Conservation (phyloP, 306 rosid genomes). For the Inga laurina region DNA sequence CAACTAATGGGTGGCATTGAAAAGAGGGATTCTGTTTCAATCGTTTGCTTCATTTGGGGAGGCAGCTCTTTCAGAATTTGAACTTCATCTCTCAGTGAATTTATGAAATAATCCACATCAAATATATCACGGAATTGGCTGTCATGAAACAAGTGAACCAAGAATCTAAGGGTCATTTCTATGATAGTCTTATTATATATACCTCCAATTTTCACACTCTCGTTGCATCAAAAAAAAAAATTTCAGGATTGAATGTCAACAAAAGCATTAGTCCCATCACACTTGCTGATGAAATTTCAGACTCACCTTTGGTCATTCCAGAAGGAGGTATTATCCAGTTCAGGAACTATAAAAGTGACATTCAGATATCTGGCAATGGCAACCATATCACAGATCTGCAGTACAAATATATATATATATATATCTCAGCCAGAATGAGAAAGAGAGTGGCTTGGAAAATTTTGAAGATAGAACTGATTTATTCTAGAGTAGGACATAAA, state of each 20-base stretch:
- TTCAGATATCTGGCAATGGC: conserved; percentile 63
- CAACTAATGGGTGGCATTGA: conserved; percentile 86
- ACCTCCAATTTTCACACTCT: not conserved
- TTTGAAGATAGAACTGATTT: not conserved
- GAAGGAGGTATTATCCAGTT: conserved; percentile 68
- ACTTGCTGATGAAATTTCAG: not conserved
- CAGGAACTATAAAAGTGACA: conserved; percentile 68
- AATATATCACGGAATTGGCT: conserved; percentile 66
- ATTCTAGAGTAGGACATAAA: not conserved
- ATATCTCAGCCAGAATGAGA: not conserved
- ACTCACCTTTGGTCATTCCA: conserved; percentile 68
- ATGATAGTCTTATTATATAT: not conserved
- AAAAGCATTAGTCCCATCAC: not conserved
- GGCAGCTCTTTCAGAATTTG: conserved; percentile 66
- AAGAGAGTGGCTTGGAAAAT: not conserved
- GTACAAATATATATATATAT: not conserved
- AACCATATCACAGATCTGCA: conserved; percentile 77
- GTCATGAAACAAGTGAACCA: conserved; percentile 12
- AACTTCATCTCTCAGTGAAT: conserved; percentile 69
- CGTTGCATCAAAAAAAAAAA: not conserved
- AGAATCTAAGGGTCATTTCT: not conserved
- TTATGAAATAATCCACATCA: conserved; percentile 69
- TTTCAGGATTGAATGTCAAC: not conserved
- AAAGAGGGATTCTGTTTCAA: conserved; percentile 38
- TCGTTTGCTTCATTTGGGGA: conserved; percentile 48